These are phyloP conservation scores for Lobosporangium transversale DNA, from an alignment of 192 early-diverging fungal genomes.

Conservation along the genomic window DNA sequence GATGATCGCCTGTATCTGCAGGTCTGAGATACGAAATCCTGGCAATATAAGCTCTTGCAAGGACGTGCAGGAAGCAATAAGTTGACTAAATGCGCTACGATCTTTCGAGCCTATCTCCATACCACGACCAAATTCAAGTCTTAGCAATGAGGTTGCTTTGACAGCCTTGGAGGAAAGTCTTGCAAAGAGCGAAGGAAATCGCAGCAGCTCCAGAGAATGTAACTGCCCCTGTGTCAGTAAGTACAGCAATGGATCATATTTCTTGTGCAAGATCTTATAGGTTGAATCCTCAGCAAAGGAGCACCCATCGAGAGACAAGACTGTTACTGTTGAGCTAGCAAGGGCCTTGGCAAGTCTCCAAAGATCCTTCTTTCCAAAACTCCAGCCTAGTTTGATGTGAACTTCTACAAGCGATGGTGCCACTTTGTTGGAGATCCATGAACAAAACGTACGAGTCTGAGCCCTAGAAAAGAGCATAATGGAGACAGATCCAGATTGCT, in stretches of 20 bases:
- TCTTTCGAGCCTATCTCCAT: constrained; percentile 19
- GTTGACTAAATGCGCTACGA: constrained; percentile 11
- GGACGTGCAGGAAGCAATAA: constrained; percentile 26
- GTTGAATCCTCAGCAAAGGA: constrained; percentile 18
- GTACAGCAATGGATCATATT: constrained; percentile 43
- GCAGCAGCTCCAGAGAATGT: constrained; percentile 20
- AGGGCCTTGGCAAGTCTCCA: constrained; percentile 31
- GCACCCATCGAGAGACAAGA: constrained; percentile 38
- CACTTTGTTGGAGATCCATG: constrained; percentile 48
- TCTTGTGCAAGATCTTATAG: constrained; percentile 37
- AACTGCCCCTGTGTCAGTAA: constrained; percentile 37
- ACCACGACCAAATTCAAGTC: constrained; percentile 37
- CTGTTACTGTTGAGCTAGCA: constrained; percentile 37
- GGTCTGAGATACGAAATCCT: constrained; percentile 14
- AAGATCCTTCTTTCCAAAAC: constrained; percentile 44
- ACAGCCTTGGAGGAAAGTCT: constrained; percentile 24
- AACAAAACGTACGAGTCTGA: constrained; percentile 38
- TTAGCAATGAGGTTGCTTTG: constrained; percentile 17
- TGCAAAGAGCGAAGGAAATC: constrained; percentile 35
- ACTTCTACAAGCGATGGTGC: constrained; percentile 46
- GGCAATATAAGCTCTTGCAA: constrained; percentile 34
- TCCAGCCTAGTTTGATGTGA: constrained; percentile 46
- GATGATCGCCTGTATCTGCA: constrained; percentile 33
- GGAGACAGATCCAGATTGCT: constrained; percentile 39
- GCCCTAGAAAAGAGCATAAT: constrained; percentile 31